Conservation (phyloP, 768 basidiomycete species). For the Lactarius vividus region DNA sequence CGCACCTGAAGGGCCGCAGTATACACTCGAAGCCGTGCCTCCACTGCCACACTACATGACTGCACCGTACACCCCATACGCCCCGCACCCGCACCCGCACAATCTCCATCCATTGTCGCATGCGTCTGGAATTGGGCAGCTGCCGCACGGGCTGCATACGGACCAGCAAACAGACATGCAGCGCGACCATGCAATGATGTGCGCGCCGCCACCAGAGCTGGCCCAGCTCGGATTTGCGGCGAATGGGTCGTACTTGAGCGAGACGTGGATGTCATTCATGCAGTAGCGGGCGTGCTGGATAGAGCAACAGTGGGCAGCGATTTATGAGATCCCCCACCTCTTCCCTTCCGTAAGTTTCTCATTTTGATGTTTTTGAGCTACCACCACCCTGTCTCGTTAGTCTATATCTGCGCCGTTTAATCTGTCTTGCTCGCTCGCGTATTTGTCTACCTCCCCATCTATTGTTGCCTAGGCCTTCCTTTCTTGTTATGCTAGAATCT, state of each 20-base stretch:
- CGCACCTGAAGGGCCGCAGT: constrained; percentile 13
- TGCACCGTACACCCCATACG: constrained; percentile 2
- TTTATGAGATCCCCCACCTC: too few species aligned
- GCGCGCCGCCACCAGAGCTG: constrained; percentile 41
- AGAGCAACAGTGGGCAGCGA: constrained; percentile 7
- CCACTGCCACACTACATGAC: constrained; percentile 4
- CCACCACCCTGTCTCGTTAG: background rate
- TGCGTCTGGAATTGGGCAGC: background rate
- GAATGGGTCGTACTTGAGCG: constrained; percentile 48
- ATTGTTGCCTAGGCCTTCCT: background rate
- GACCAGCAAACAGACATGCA: constrained; percentile 8
- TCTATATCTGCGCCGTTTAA: background rate
- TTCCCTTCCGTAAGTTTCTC: background rate
- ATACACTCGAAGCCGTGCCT: constrained; percentile 7
- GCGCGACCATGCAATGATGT: constrained; percentile 3
- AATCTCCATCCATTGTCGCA: background rate
- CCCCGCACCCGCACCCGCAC: background rate
- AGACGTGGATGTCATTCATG: constrained; percentile 62
- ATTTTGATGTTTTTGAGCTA: background rate
- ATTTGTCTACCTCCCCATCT: background rate
- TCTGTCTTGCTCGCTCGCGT: background rate
- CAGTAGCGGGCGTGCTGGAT: constrained; percentile 49
- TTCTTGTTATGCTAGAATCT: background rate
- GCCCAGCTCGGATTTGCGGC: constrained; percentile 59
- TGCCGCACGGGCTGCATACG: background rate